A percentile compares a stretch with the other conserved stretches of the same genome.
Conservation (phyloP, 495 filamentous ascomycete species). For the Durotheca rogersii region DNA sequence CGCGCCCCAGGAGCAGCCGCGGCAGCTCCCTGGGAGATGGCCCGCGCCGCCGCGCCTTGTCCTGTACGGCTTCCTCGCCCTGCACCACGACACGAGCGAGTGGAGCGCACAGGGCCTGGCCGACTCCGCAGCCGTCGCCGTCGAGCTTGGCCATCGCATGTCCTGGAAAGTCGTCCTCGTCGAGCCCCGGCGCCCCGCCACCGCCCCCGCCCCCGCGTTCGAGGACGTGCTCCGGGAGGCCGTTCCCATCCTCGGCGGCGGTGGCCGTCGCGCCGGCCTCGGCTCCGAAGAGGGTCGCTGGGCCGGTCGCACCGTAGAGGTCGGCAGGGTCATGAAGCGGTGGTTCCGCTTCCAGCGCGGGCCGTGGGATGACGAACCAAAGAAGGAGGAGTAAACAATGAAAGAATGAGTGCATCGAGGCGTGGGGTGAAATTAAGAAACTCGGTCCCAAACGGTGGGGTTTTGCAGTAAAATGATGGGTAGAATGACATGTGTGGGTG, state of each 20-base stretch:
- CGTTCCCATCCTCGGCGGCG: conserved; percentile 65
- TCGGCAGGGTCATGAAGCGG: conserved; percentile 62
- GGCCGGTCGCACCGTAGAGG: conserved; percentile 66
- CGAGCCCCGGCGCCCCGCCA: conserved; percentile 30
- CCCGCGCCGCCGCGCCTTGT: conserved; percentile 49
- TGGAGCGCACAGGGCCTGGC: conserved; percentile 82
- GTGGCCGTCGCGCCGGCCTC: conserved; percentile 44
- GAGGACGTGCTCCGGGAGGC: conserved; percentile 52
- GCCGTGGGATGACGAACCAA: too few relatives aligned
- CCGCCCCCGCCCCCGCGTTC: conserved; percentile 11
- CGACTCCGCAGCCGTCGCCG: conserved; percentile 63
- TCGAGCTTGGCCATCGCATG: conserved; percentile 61
- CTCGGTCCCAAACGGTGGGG: background rate
- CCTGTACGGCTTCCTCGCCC: conserved; percentile 63
- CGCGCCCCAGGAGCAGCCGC: too few relatives aligned
- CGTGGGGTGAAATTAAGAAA: conserved; percentile 6
- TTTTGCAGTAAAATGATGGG: conserved; percentile 1
- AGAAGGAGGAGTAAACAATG: too few relatives aligned
- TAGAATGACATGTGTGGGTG: conserved; percentile 10
- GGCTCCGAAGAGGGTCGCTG: conserved; percentile 58
- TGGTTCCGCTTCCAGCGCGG: conserved; percentile 68
- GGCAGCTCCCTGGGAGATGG: background rate
- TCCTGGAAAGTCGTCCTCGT: conserved; percentile 38
- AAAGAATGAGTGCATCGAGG: too few relatives aligned
- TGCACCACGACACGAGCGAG: conserved; percentile 73